These are phyloP conservation scores for Leccinum solheimii DNA, from an alignment of 1,284 basidiomycete species.

Conservation along the genomic window DNA sequence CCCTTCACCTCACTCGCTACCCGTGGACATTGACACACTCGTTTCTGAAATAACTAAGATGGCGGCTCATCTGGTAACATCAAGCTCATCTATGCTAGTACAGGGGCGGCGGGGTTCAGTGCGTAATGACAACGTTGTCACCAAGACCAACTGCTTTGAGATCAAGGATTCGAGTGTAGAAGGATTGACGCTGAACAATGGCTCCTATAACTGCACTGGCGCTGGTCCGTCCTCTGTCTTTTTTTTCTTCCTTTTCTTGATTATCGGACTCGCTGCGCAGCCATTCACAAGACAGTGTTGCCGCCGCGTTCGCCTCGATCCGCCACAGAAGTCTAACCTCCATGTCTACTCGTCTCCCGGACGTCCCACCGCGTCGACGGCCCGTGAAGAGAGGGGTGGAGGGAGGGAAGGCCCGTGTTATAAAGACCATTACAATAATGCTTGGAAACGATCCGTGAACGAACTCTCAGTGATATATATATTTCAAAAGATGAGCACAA, in stretches of 20 bases:
- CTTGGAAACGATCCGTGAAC: not conserved
- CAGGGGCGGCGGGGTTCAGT: not conserved
- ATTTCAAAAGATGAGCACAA: not conserved
- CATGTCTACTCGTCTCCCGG: not conserved
- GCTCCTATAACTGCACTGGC: conserved; percentile 8
- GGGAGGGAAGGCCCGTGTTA: not conserved
- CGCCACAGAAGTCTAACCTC: not conserved
- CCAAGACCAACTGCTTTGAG: conserved; percentile 13
- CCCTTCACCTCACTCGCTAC: not conserved
- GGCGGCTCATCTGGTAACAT: not conserved
- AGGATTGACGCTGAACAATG: conserved; percentile 19
- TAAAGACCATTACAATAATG: not conserved
- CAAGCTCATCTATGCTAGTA: not conserved
- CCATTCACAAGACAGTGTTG: conserved; percentile 6
- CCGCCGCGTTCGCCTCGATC: not conserved
- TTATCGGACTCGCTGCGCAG: not conserved
- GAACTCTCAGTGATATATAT: not conserved
- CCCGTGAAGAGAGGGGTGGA: not conserved
- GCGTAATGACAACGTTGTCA: not conserved
- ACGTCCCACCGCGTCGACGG: not conserved
- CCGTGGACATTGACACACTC: not conserved
- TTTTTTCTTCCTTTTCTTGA: not conserved
- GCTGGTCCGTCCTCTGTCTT: conserved; percentile 13
- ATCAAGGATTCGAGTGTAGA: conserved; percentile 1
- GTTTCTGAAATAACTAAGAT: not conserved